Evolutionary conservation across 257 asterid genomes (phyloP), one percentile per base, ranked within the genome.

Genomic region (Cordia subcordata): DNA sequence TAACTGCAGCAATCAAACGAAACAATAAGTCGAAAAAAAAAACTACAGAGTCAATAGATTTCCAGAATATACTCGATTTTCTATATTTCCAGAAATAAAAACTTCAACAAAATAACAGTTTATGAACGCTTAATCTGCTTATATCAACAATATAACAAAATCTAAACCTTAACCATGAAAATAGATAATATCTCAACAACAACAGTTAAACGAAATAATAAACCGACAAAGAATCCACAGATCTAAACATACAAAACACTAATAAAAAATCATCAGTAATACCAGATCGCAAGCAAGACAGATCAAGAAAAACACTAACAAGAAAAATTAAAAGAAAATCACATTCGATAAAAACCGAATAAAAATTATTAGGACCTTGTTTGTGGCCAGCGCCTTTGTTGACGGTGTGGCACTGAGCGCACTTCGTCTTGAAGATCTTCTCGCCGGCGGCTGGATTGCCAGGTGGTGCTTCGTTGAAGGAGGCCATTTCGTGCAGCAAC

Each of bases 341-440:
- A 0, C n/a, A 2, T 19, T 33, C 10, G 50, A 18, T 18, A 35
- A 1, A 39, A 8, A n/a, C n/a, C n/a, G n/a, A 35, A 12, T 0
- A 19, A 21, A 15, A 49, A 22, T 19, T 19, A 13, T 52, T n/a
- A n/a, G n/a, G n/a, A 88, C 96, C 95, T 85, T 88, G 96, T 69
- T 88, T 88, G 85, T 88, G 96, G 62, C 95, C 96, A 32, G 95
- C 88, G 77, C 96, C 93, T 76, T 88, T 83, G 0, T 85, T 95
- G 59, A 78, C 95, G 67, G 95, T 88, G 66, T 88, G 96, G 73
- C 96, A 88, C 64, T 88, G 96, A 70, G 96, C 93, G 65, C 96
- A 88, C 71, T 88, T 85, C 3, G 90, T 83, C 65, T 79, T 85
- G 79, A 85, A 88, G 81, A 81, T 88, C 77, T 88, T 88, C 81